These are phyloP conservation scores for Hanseniaspora thailandica DNA, from an alignment of 805 yeast genomes.

Conservation along the genomic window DNA sequence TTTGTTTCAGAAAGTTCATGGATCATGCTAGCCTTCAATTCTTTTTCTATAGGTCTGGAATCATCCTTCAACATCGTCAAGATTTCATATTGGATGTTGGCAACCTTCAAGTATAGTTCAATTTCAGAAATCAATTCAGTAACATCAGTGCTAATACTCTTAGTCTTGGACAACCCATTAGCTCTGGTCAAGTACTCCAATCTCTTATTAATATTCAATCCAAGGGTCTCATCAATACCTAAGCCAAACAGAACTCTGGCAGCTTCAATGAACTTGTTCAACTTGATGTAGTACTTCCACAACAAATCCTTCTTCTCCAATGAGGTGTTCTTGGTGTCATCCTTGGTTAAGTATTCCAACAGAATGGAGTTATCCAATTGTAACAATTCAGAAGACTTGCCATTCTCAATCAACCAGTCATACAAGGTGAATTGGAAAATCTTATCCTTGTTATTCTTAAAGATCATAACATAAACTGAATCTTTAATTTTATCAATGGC, in stretches of 20 bases:
- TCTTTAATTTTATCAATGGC: constrained; percentile 53
- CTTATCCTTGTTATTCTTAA: constrained; percentile 56
- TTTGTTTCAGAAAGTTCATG: constrained; percentile 45
- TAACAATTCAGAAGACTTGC: constrained; percentile 61
- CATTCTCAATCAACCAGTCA: constrained; percentile 79
- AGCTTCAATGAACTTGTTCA: constrained; percentile 69
- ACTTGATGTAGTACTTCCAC: constrained; percentile 81
- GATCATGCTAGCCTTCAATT: constrained; percentile 32
- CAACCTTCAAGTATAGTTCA: constrained; percentile 73
- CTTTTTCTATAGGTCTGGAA: constrained; percentile 32
- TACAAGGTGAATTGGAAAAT: constrained; percentile 85
- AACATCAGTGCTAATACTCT: constrained; percentile 36
- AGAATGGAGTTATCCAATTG: constrained; percentile 74
- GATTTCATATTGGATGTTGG: constrained; percentile 59
- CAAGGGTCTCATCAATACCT: constrained; percentile 56
- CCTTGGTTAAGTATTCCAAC: constrained; percentile 61
- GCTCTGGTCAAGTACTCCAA: constrained; percentile 86
- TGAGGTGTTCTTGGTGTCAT: constrained; percentile 39
- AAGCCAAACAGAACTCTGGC: constrained; percentile 66
- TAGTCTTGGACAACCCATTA: constrained; percentile 80
- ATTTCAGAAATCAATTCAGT: constrained; percentile 50
- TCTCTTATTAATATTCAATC: constrained; percentile 55
- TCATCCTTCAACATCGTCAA: constrained; percentile 40
- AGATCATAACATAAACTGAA: constrained; percentile 60
- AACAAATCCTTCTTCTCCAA: constrained; percentile 67